Percentiles rank a stretch among this genome's conserved stretches.
These are phyloP conservation scores for Trichosporon inkin DNA, from an alignment of 1,284 basidiomycete genomes.

Conservation along the genomic window DNA sequence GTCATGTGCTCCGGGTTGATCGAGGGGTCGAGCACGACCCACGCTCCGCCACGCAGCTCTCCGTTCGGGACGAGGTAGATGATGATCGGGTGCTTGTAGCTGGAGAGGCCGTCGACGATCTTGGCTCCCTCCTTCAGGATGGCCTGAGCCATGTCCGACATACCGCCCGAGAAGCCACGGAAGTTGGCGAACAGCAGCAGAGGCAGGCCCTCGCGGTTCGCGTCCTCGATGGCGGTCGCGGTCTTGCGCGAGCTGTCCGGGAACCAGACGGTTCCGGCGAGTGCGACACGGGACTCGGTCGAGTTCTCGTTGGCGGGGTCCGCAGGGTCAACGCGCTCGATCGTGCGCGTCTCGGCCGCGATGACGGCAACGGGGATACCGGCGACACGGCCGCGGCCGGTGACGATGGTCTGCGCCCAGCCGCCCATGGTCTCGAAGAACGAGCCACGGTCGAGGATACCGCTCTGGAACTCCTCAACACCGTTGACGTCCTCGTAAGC, in stretches of 20 bases:
- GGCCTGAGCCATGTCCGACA: constrained; percentile 67
- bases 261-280: constrained; percentile 99
- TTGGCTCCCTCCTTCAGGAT: constrained; percentile 91
- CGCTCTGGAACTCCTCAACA: constrained; percentile 68
- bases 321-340: constrained; percentile 93
- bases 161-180: constrained; percentile 98
- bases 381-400: constrained; percentile 91
- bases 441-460: constrained; percentile 94
- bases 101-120: constrained; percentile 96
- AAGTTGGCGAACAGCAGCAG: constrained; percentile 99
- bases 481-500: constrained; percentile 73
- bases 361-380: constrained; percentile 98
- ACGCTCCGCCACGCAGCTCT: constrained; percentile 97
- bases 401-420: constrained; percentile 94
- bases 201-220: constrained; percentile 93
- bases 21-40: constrained; percentile 97
- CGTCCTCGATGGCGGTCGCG: constrained; percentile 97
- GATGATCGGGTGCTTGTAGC: constrained; percentile 97
- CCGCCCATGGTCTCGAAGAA: constrained; percentile 65
- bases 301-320: constrained; percentile 98
- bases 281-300: constrained; percentile 96
- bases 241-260: constrained; percentile 99
- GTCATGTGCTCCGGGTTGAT: constrained; percentile 98
- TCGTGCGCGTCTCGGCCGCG: constrained; percentile 82
- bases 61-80: constrained; percentile 98